These are phyloP conservation scores for Fraxinus paxiana DNA, from an alignment of 305 asterid genomes.

Conservation along the genomic window DNA sequence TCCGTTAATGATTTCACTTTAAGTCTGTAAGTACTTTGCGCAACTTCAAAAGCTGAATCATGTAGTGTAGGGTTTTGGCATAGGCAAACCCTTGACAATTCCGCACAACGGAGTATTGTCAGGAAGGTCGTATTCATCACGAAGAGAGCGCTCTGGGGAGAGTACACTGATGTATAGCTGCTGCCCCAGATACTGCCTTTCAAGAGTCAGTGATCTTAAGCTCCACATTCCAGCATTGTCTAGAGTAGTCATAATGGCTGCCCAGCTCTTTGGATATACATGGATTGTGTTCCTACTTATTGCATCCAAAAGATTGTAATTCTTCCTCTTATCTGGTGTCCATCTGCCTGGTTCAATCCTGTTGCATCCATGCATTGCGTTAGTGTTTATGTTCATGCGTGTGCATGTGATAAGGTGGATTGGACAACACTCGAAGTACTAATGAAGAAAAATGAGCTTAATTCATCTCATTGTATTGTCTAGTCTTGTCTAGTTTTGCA, in stretches of 20 bases:
- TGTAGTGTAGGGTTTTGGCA: slow-evolving; percentile 31
- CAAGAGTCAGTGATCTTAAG: slow-evolving; percentile 22
- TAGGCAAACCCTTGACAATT: slow-evolving; percentile 47
- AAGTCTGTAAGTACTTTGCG: neutral
- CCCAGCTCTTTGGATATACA: slow-evolving; percentile 37
- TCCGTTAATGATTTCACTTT: neutral
- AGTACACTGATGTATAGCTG: slow-evolving; percentile 34
- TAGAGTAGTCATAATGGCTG: slow-evolving; percentile 34
- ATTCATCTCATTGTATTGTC: neutral
- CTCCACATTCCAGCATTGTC: slow-evolving; percentile 43
- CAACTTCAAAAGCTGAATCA: neutral
- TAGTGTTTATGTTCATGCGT: neutral
- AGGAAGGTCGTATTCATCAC: slow-evolving; percentile 59
- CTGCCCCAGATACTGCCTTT: slow-evolving; percentile 36
- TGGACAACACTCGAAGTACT: neutral
- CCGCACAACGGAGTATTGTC: slow-evolving; percentile 46
- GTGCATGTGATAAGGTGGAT: neutral
- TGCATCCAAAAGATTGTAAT: slow-evolving; percentile 37
- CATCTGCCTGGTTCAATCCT: slow-evolving; percentile 36
- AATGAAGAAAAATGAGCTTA: neutral
- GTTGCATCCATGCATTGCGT: neutral
- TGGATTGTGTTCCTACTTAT: slow-evolving; percentile 37
- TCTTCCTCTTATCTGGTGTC: slow-evolving; percentile 28
- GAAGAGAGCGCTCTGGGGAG: slow-evolving; percentile 46
- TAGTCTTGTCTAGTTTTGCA: neutral